phyloP scores from a whole-genome alignment of 2,329 filamentous ascomycete species.

The Acephala macrosclerotiorum region DNA sequence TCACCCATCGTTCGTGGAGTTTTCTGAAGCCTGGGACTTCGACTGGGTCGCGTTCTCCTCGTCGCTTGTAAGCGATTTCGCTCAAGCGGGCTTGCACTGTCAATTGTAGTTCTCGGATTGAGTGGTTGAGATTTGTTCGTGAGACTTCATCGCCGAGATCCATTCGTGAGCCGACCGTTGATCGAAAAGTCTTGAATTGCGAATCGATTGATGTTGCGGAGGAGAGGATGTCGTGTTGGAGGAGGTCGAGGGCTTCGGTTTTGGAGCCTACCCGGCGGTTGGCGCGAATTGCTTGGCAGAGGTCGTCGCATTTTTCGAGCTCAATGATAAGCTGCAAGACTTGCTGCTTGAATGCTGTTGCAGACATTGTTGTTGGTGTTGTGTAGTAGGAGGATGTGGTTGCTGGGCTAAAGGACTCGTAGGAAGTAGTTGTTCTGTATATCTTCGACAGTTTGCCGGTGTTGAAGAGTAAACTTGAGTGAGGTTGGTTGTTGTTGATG shows the following conservation, averaged over 20 bases:
- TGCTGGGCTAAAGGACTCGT: conserved; percentile 12
- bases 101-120: conserved; percentile 22
- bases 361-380: conserved; percentile 24
- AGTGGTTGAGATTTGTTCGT: conserved; percentile 8
- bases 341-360: conserved; percentile 31
- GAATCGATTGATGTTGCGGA: conserved; percentile 20
- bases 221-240: conserved; percentile 24
- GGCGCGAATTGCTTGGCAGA: conserved; percentile 26
- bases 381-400: conserved; percentile 12
- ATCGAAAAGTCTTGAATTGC: conserved; percentile 22
- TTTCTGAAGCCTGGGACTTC: conserved; percentile 30
- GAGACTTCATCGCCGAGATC: conserved; percentile 33
- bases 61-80: conserved; percentile 24
- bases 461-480: background rate
- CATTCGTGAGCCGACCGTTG: conserved; percentile 29
- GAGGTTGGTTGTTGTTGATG: background rate
- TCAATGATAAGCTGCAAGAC: conserved; percentile 24
- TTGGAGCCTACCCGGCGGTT: conserved; percentile 28
- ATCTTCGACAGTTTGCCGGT: conserved; percentile 20
- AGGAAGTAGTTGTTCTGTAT: conserved; percentile 2
- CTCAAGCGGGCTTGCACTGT: conserved; percentile 24
- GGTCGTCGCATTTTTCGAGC: conserved; percentile 25
- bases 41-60: background rate
- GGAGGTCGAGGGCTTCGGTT: conserved; percentile 26
- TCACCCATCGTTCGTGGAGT: conserved; percentile 14